Evolutionary conservation across 2,329 filamentous ascomycete genomes (phyloP).

Genomic region (Aspergillus costaricaensis): DNA sequence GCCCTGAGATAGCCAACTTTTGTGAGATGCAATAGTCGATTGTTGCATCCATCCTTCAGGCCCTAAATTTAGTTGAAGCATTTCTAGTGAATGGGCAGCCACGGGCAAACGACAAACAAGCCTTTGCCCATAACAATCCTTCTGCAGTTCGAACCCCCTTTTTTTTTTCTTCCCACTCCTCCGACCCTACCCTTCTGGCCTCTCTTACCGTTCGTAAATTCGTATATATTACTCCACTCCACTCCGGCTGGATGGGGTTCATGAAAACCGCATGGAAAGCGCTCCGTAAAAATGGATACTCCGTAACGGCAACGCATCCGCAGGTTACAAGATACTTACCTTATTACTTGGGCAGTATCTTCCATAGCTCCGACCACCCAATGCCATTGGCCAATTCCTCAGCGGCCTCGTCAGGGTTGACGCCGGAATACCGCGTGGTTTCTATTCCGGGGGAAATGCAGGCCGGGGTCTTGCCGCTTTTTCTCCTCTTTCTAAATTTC

Average conservation of each 20-base stretch:
- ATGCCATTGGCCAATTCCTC: neutral
- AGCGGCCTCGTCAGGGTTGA: neutral
- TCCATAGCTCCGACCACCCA: neutral
- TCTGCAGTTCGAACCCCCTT: neutral
- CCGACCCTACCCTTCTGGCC: neutral
- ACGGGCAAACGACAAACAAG: neutral
- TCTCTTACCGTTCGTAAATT: neutral
- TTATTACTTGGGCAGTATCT: neutral
- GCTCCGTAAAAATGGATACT: neutral
- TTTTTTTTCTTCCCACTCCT: neutral
- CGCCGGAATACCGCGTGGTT: slow-evolving; percentile 2
- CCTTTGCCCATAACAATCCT: neutral
- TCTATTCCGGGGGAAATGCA: slow-evolving; percentile 2
- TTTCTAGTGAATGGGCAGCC: neutral
- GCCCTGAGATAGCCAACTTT: neutral
- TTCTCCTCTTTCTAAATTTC: neutral
- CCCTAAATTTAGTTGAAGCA: neutral
- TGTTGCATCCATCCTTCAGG: neutral
- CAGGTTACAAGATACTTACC: no score
- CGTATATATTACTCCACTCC: neutral
- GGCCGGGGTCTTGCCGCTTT: neutral
- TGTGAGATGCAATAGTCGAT: neutral
- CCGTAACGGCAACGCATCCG: slow-evolving; percentile 1
- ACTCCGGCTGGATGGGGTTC: neutral
- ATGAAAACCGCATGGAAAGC: neutral